Conservation (phyloP, 108 stramenopile species). For the Cyclotella atomus region DNA sequence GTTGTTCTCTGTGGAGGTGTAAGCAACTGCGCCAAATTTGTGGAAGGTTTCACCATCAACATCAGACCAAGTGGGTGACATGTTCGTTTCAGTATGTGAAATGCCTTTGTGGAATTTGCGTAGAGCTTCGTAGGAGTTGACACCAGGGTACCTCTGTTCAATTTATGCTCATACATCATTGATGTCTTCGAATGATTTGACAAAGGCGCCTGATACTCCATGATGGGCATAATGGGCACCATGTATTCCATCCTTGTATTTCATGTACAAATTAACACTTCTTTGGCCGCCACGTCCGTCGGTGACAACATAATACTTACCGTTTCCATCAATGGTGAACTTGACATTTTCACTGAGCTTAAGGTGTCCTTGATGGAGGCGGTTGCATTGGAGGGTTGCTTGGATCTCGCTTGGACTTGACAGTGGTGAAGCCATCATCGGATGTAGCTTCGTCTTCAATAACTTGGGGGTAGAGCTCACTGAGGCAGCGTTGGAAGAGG, state of each 20-base stretch:
- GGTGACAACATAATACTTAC: not conserved
- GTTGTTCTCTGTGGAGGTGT: not conserved
- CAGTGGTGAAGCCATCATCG: not conserved
- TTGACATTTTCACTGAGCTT: not conserved
- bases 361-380: not conserved
- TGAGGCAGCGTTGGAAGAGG: no score
- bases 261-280: no score
- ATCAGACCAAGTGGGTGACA: not conserved
- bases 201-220: not conserved
- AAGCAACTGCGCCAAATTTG: not conserved
- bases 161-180: not conserved
- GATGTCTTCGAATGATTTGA: not conserved
- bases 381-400: not conserved
- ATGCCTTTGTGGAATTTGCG: not conserved
- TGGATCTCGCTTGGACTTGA: not conserved
- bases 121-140: not conserved
- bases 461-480: no score
- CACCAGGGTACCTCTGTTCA: not conserved
- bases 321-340: not conserved
- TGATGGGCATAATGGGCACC: no score
- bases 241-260: not conserved
- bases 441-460: no score
- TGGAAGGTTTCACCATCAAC: not conserved
- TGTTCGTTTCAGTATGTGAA: not conserved
- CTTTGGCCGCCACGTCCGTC: not conserved